Evolutionary conservation across 306 rosid genomes (phyloP).

Genomic region (Castanopsis chinensis): DNA sequence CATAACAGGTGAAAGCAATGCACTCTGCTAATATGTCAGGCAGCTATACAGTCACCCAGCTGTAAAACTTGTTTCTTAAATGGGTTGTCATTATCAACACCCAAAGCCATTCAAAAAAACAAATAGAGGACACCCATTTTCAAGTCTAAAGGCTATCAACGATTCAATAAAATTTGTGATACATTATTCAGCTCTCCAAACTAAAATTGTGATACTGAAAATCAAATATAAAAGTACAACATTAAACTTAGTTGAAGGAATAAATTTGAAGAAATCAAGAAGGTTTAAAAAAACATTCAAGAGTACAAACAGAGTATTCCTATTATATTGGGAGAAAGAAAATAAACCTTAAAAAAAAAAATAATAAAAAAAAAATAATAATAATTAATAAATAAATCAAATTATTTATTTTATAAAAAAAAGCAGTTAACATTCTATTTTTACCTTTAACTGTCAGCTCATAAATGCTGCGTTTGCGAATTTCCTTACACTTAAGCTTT

Average conservation of each 20-base stretch:
- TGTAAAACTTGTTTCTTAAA: neutral
- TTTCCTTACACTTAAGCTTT: constrained; percentile 46
- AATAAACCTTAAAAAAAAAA: neutral
- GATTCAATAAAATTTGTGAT: neutral
- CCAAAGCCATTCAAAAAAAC: neutral
- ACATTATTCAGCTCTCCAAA: neutral
- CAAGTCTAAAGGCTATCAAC: neutral
- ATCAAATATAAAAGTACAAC: neutral
- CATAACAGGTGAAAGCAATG: neutral
- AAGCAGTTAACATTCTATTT: neutral
- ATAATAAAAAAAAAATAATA: neutral
- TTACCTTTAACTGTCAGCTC: constrained; percentile 60
- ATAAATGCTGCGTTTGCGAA: constrained; percentile 55
- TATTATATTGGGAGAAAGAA: neutral
- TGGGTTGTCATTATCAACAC: neutral
- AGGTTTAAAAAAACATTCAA: neutral
- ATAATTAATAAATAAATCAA: too few species aligned
- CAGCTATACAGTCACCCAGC: neutral
- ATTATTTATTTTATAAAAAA: too few species aligned
- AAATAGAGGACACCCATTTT: neutral
- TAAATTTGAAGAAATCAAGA: neutral
- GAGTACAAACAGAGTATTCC: neutral
- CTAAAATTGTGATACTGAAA: neutral
- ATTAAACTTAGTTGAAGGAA: neutral
- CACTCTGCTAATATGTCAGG: neutral